Percentiles rank a stretch among this genome's conserved stretches.
These are phyloP conservation scores for Colletotrichum gloeosporioides DNA, from an alignment of 2,329 filamentous ascomycete species.

Conservation along the genomic window DNA sequence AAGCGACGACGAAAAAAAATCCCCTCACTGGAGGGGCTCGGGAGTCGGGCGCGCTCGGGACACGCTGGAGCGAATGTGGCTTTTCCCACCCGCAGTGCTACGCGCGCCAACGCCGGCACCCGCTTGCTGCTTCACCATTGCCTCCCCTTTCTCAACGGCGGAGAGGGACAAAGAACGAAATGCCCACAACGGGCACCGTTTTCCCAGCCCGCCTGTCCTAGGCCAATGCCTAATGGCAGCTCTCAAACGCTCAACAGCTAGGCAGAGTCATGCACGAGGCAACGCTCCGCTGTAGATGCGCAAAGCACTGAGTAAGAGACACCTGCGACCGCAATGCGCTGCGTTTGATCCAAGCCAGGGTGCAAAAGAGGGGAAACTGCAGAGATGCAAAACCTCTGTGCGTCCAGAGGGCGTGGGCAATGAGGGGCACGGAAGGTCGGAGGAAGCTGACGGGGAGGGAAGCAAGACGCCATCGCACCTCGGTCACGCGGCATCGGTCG, in stretches of 20 bases:
- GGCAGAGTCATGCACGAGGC: background rate
- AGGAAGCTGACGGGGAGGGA: background rate
- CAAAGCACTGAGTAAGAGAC: background rate
- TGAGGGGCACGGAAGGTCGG: slow-evolving; percentile 6
- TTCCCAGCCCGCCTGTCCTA: background rate
- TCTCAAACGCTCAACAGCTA: background rate
- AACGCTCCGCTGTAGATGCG: background rate
- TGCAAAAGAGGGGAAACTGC: background rate
- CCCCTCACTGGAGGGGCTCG: background rate
- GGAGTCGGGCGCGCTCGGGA: background rate
- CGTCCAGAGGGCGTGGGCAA: background rate
- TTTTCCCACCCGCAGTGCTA: slow-evolving; percentile 6
- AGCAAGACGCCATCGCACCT: slow-evolving; percentile 13
- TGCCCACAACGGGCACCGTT: slow-evolving; percentile 5
- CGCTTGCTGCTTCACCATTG: slow-evolving; percentile 4
- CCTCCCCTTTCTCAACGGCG: background rate
- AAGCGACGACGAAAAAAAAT: background rate
- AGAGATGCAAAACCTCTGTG: slow-evolving; percentile 1
- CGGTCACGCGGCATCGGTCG: slow-evolving; percentile 5
- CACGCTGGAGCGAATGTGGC: background rate
- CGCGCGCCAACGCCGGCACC: background rate
- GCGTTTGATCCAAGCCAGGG: background rate
- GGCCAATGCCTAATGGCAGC: background rate
- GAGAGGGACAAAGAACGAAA: background rate
- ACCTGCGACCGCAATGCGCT: background rate